Evolutionary conservation across 2,329 filamentous ascomycete species (phyloP).

Genomic region (Neophaeococcomyces aloes): DNA sequence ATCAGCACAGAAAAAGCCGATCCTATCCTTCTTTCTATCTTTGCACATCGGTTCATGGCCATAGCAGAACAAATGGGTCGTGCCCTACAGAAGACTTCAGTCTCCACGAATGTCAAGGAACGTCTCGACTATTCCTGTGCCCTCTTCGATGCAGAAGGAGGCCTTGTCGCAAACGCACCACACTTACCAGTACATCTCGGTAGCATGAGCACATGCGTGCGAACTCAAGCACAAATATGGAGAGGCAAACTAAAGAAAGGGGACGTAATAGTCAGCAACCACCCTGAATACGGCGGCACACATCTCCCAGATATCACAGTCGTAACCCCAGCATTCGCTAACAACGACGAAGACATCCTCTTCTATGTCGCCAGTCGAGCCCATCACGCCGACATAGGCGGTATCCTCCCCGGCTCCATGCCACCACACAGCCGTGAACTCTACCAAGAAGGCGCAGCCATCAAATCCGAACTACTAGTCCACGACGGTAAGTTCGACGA

Average conservation of each 20-base stretch:
- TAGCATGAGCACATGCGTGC: slow-evolving; percentile 69
- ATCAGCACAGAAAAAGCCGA: slow-evolving; percentile 29
- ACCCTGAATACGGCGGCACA: slow-evolving; percentile 74
- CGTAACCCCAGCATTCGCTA: slow-evolving; percentile 66
- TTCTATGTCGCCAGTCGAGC: slow-evolving; percentile 74
- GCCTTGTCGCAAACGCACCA: slow-evolving; percentile 64
- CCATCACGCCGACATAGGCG: slow-evolving; percentile 76
- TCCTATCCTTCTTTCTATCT: slow-evolving; percentile 45
- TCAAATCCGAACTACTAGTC: slow-evolving; percentile 50
- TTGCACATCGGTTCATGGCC: slow-evolving; percentile 48
- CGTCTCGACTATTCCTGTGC: slow-evolving; percentile 69
- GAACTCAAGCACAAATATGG: slow-evolving; percentile 68
- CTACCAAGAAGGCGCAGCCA: slow-evolving; percentile 54
- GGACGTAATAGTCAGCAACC: slow-evolving; percentile 74
- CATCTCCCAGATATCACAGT: slow-evolving; percentile 77
- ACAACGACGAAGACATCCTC: slow-evolving; percentile 52
- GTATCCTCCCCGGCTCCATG: slow-evolving; percentile 74
- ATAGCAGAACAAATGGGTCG: slow-evolving; percentile 51
- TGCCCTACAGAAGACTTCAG: slow-evolving; percentile 45
- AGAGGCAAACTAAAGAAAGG: slow-evolving; percentile 64
- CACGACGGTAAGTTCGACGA: slow-evolving; percentile 57
- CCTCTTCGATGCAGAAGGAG: slow-evolving; percentile 60
- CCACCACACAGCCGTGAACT: slow-evolving; percentile 62
- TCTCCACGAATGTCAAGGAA: slow-evolving; percentile 66
- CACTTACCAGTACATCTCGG: slow-evolving; percentile 70